A percentile compares a stretch with the other conserved stretches of the same genome.
These are phyloP conservation scores for Cyberlindnera meyerae DNA, from an alignment of 805 yeast genomes.

Conservation along the genomic window DNA sequence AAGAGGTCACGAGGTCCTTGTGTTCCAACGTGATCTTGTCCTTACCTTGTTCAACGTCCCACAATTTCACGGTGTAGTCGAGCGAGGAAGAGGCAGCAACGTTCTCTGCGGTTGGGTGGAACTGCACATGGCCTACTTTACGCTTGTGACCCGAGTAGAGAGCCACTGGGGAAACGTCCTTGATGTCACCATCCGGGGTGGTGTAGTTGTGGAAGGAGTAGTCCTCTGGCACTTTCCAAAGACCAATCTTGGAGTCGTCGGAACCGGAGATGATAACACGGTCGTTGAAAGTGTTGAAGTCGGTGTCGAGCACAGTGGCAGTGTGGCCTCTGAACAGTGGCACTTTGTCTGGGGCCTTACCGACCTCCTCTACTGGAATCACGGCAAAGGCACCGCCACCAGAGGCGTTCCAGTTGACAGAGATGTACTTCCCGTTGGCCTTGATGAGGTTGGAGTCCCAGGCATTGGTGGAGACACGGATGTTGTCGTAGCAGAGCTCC, in stretches of 20 bases:
- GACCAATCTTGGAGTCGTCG: conserved; percentile 72
- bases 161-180: conserved; percentile 68
- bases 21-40: conserved; percentile 72
- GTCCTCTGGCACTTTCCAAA: conserved; percentile 85
- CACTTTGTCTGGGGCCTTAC: conserved; percentile 89
- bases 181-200: conserved; percentile 50
- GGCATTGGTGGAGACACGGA: conserved; percentile 82
- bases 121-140: conserved; percentile 88
- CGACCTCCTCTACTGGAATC: conserved; percentile 78
- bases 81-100: conserved; percentile 86
- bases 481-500: conserved; percentile 40
- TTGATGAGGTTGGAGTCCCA: conserved; percentile 93
- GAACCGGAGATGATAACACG: conserved; percentile 72
- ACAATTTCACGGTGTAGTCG: conserved; percentile 86
- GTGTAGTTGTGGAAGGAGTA: conserved; percentile 63
- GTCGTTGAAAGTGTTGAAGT: conserved; percentile 87
- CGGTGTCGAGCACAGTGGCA: conserved; percentile 92
- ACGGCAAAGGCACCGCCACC: conserved; percentile 99
- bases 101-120: conserved; percentile 83
- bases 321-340: conserved; percentile 95
- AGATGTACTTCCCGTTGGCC: conserved; percentile 77
- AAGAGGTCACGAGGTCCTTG: conserved; percentile 87
- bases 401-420: conserved; percentile 89
- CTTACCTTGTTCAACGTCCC: conserved; percentile 80
- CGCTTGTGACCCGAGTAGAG: conserved; percentile 80